Conservation (phyloP, 148 eudicot genomes). For the Rhododendron griersonianum region DNA sequence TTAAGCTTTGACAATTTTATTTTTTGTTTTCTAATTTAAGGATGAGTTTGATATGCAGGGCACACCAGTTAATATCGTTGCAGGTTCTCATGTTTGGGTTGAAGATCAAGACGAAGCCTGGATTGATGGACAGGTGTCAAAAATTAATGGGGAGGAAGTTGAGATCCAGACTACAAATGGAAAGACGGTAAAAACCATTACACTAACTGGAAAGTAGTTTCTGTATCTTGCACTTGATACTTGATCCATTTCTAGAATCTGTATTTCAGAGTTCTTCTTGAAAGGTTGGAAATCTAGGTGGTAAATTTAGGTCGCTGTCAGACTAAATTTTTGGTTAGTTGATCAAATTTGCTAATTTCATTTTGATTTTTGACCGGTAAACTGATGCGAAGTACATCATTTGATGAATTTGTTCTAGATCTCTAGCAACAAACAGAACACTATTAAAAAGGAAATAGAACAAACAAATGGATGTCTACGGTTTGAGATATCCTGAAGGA, state of each 20-base stretch:
- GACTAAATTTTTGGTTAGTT: neutral
- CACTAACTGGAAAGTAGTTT: neutral
- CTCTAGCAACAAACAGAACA: neutral
- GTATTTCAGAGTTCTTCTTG: neutral
- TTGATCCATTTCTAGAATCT: neutral
- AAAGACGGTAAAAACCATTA: constrained; percentile 30
- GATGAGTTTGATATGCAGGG: constrained; percentile 30
- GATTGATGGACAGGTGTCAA: constrained; percentile 54
- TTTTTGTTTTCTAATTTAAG: neutral
- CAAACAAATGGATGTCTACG: neutral
- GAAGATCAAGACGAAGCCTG: constrained; percentile 49
- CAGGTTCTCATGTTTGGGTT: constrained; percentile 64
- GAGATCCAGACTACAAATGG: constrained; percentile 39
- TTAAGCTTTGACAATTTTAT: neutral
- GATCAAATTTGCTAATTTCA: neutral
- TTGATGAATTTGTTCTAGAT: neutral
- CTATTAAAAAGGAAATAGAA: neutral
- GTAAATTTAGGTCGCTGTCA: too few relatives aligned
- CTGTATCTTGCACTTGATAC: neutral
- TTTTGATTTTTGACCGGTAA: neutral
- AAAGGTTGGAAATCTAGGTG: neutral
- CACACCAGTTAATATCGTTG: constrained; percentile 40
- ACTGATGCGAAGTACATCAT: neutral
- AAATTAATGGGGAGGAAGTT: constrained; percentile 39
- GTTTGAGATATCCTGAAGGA: neutral